Conservation (phyloP, 805 yeast genomes). For the Candida silvicultrix region DNA sequence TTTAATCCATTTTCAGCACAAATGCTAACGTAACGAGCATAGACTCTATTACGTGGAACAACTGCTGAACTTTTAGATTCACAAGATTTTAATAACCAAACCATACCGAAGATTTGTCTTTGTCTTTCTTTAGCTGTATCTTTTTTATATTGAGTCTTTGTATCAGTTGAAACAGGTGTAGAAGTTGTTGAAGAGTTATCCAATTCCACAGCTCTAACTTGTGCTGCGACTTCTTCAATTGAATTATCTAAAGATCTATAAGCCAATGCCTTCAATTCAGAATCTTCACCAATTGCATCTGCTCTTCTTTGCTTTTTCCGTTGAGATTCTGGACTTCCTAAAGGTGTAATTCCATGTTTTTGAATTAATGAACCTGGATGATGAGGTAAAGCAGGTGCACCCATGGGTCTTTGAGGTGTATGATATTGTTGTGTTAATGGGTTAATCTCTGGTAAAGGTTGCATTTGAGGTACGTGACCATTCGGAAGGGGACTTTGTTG, state of each 20-base stretch:
- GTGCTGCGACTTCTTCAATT: conserved; percentile 35
- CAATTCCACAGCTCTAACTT: conserved; percentile 37
- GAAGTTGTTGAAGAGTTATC: conserved; percentile 9
- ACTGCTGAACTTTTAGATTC: conserved; percentile 41
- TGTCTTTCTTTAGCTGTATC: conserved; percentile 45
- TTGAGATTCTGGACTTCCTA: conserved; percentile 15
- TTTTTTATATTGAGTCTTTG: conserved; percentile 21
- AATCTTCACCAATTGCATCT: conserved; percentile 25
- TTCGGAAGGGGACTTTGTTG: conserved; percentile 4
- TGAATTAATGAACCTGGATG: conserved; percentile 1
- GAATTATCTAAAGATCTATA: conserved; percentile 23
- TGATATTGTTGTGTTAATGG: conserved; percentile 8
- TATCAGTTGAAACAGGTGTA: conserved; percentile 21
- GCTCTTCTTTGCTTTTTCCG: conserved; percentile 21
- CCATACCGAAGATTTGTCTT: conserved; percentile 75
- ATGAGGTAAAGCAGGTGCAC: conserved; percentile 5
- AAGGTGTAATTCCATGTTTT: conserved; percentile 3
- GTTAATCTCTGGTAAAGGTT: neutral
- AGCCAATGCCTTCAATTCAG: conserved; percentile 33
- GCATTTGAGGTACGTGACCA: conserved; percentile 1
- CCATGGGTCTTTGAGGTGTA: conserved; percentile 19
- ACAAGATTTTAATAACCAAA: conserved; percentile 69
- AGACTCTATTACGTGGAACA: conserved; percentile 61
- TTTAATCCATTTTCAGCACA: conserved; percentile 50
- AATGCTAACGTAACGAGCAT: conserved; percentile 54